Conservation (phyloP, 768 basidiomycete genomes). For the Naematelia encephala region DNA sequence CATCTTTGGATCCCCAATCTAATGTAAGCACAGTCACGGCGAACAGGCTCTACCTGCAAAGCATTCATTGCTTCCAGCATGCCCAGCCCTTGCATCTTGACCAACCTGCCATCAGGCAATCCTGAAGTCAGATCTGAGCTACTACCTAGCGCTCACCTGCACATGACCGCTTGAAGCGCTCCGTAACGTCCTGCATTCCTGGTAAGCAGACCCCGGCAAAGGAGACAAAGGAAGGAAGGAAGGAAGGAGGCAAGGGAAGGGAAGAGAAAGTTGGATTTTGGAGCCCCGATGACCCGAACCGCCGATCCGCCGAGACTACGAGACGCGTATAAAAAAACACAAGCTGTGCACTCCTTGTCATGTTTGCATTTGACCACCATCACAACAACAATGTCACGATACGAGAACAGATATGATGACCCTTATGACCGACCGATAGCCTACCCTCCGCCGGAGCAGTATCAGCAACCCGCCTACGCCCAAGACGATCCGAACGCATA, state of each 20-base stretch:
- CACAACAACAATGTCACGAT: slow-evolving; percentile 7
- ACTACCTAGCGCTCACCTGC: slow-evolving; percentile 1
- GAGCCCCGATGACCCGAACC: background rate
- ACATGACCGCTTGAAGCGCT: slow-evolving; percentile 15
- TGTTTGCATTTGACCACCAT: slow-evolving; percentile 5
- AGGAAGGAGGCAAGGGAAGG: too few relatives aligned
- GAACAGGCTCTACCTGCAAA: slow-evolving; percentile 62
- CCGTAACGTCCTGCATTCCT: slow-evolving; percentile 23
- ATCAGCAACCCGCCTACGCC: slow-evolving; percentile 10
- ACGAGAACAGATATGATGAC: slow-evolving; percentile 4
- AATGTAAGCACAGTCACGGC: slow-evolving; percentile 18
- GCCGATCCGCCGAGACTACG: too few relatives aligned
- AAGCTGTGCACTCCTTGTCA: too few relatives aligned
- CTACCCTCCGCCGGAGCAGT: background rate
- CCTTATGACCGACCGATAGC: slow-evolving; percentile 2
- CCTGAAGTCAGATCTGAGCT: background rate
- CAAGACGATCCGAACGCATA: slow-evolving; percentile 3
- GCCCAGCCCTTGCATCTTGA: slow-evolving; percentile 68
- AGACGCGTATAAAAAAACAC: too few relatives aligned
- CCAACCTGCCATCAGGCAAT: slow-evolving; percentile 61
- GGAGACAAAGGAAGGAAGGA: too few relatives aligned
- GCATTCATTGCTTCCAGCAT: slow-evolving; percentile 92
- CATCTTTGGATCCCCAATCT: slow-evolving; percentile 88
- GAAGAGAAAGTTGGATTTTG: too few relatives aligned
- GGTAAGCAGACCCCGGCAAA: background rate